Base-by-base conservation (phyloP, 768 basidiomycete species). In the Rhodotorula taiwanensis region DNA sequence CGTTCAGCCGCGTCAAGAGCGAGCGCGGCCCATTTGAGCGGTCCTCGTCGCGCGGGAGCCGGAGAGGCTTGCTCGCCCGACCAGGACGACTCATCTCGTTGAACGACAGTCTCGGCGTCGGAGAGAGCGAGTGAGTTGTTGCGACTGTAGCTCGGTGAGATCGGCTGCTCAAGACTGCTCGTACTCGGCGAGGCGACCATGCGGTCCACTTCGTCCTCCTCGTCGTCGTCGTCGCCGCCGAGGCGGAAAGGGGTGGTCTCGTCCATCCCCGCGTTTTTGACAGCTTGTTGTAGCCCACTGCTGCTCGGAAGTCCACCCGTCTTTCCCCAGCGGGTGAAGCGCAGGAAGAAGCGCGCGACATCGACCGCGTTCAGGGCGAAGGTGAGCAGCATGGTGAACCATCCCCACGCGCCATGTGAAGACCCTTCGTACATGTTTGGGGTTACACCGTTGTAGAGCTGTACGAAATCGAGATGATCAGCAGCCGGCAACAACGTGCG, bases 371-470 rank as follows among this genome's bases (percentile, higher is more conserved):
- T 81, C 33, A 86, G 74, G 4, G 70, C 72, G 30, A 81, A 56
- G 13, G 81, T 79, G 34, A 82, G 69, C 28, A 80, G 62, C 41
- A 86, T 71, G 48, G 82, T 75, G 42, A 81, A 49, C 70, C 81
- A 89, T 51, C 88, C 87, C 58, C 86, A 82, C 13, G 77, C 72
- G 5, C 81, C 78, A 73, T 94, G 91, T 15, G 78, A 73, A 75
- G 61, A 80, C 76, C 65, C 81, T 77, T 74, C 72, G 67, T 79
- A 80, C 86, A 91, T 84, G 75, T 93, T 81, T 5, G 89, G 88
- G 0, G 89, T 90, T 54, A 85, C 75, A 67, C 88, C 88, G 48
- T 79, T 79, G 76, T 97, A 95, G 28, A 88, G 73, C 4, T 80
- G 79, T 69, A 84, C 85, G 28, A 84, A 75, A 21, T 82, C 79